Evolutionary conservation across 441 rosid genomes (phyloP), one percentile per base, ranked within the genome.

Genomic region (Bocquillonia castaneifolia): DNA sequence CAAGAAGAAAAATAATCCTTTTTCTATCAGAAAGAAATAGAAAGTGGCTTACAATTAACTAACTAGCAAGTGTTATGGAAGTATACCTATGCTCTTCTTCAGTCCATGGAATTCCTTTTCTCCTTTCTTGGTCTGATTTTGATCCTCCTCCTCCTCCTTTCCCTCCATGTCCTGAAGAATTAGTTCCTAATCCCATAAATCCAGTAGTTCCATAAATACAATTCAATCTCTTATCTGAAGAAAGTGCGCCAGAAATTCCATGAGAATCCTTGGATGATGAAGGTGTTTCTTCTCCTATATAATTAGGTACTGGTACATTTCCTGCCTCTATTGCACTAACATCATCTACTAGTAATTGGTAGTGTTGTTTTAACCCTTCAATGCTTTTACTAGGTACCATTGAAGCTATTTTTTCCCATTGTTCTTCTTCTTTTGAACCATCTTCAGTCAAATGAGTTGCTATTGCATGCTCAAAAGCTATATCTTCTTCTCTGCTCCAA

Each of bases 21-120:
- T 3, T 42, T 42, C 15, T 10, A 3, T 34, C 14, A n/a, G n/a
- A n/a, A n/a, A n/a, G n/a, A n/a, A n/a, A n/a, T n/a, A n/a, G n/a
- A n/a, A n/a, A n/a, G n/a, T n/a, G n/a, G n/a, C n/a, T n/a, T n/a
- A n/a, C n/a, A 23, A 29, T 29, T 25, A 32, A 8, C 13, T 44
- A 66, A 67, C 0, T 44, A 22, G 63, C 40, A 25, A 64, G 32
- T 12, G 0, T 15, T 26, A 1, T 39, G 18, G 5, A 69, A 9
- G 48, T 37, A 74, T 69, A 93, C 98, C 97, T 88, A 83, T 93
- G 98, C 59, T 93, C 98, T 64, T 91, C 97, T 82, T 93, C 98
- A 2, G 97, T 86, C 98, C 98, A 93, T 14, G 97, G 93, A 80
- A 88, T 86, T 64, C 98, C 97, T 78, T 91, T 93, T 39, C 91